Conservation (phyloP, 371 early-diverging fungal species). For the Nematocida displodere region DNA sequence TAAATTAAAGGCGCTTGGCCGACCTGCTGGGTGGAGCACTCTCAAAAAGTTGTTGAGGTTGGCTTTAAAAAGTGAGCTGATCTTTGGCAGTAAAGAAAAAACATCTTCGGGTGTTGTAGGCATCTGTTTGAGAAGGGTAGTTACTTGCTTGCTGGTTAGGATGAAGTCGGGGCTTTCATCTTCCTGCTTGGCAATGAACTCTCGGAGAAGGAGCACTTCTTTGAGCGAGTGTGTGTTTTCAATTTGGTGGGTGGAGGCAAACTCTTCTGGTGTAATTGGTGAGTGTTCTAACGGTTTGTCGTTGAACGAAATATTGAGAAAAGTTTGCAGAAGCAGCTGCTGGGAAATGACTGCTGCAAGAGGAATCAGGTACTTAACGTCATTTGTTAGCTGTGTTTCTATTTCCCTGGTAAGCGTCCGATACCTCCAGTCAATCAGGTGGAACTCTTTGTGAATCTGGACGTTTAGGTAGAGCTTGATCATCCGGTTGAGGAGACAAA, state of each 20-base stretch:
- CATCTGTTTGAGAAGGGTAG: slow-evolving; percentile 19
- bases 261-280: background rate
- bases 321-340: background rate
- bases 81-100: slow-evolving; percentile 13
- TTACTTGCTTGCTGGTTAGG: slow-evolving; percentile 58
- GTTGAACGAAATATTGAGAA: background rate
- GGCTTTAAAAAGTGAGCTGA: slow-evolving; percentile 56
- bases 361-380: background rate
- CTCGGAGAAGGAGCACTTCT: slow-evolving; percentile 54
- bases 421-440: slow-evolving; percentile 43
- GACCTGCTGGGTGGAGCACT: slow-evolving; percentile 17
- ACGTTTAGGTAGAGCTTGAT: background rate
- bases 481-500: background rate
- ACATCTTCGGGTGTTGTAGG: slow-evolving; percentile 53
- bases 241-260: background rate
- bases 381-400: slow-evolving; percentile 8
- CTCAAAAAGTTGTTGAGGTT: slow-evolving; percentile 57
- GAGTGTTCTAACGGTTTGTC: background rate
- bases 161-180: slow-evolving; percentile 61
- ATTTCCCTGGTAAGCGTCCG: slow-evolving; percentile 22
- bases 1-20: slow-evolving; percentile 17
- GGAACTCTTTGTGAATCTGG: background rate
- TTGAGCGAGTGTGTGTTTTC: background rate
- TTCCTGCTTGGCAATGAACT: slow-evolving; percentile 56
- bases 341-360: background rate